Percentiles rank a stretch among this genome's conserved stretches.
Evolutionary conservation across 176 grass and related monocot genomes (phyloP).

Genomic region (Triticum monococcum): DNA sequence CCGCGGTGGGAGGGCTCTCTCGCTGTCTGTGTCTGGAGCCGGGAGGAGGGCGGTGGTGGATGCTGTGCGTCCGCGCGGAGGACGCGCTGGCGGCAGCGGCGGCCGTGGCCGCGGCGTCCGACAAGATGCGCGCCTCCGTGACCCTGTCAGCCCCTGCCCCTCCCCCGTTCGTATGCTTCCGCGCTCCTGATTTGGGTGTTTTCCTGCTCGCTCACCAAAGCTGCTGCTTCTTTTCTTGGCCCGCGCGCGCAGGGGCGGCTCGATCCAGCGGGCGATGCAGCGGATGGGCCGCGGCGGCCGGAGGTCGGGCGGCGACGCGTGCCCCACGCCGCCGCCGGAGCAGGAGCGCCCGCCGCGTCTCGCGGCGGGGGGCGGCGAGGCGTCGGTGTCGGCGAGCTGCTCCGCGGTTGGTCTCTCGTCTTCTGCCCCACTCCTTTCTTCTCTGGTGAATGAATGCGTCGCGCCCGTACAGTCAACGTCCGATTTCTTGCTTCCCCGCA

Average conservation of each 20-base stretch:
- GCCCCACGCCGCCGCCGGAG: neutral
- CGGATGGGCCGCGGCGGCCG: conserved; percentile 39
- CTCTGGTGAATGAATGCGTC: neutral
- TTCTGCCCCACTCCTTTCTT: neutral
- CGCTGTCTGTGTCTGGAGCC: neutral
- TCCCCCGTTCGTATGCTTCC: neutral
- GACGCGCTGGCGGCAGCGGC: conserved; percentile 61
- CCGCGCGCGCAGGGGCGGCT: conserved; percentile 58
- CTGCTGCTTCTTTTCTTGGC: neutral
- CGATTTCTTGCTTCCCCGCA: neutral
- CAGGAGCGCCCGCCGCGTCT: neutral
- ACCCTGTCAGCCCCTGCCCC: conserved; percentile 38
- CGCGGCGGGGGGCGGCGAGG: neutral
- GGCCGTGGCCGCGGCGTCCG: conserved; percentile 54
- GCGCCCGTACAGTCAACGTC: neutral
- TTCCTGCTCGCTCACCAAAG: conserved; percentile 11
- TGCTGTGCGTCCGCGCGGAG: conserved; percentile 61
- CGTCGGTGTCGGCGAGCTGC: conserved; percentile 49
- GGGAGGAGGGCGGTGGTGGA: conserved; percentile 11
- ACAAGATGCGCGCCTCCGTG: conserved; percentile 56
- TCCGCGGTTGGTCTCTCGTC: conserved; percentile 40
- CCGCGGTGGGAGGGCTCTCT: neutral
- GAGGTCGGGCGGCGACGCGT: neutral
- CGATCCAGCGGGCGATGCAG: conserved; percentile 73
- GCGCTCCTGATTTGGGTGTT: neutral